phyloP scores from a whole-genome alignment of 148 eudicot genomes.

The Pharnaceum exiguum region DNA sequence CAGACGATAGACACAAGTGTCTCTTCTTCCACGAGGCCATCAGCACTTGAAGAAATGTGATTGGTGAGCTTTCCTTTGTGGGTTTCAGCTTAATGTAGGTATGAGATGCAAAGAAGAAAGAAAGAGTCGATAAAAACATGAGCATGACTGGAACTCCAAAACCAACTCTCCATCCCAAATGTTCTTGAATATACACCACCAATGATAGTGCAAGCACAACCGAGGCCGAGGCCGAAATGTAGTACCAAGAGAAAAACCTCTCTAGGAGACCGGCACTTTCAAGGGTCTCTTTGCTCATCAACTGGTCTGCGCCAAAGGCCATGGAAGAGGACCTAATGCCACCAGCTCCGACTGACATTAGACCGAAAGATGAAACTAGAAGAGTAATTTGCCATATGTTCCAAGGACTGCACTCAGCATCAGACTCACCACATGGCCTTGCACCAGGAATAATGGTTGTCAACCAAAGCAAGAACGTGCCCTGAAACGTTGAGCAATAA shows the following conservation, averaged over 20 bases:
- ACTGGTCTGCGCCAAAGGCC: constrained; percentile 61
- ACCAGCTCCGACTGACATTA: constrained; percentile 50
- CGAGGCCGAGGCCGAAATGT: constrained; percentile 30
- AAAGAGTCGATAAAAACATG: constrained; percentile 38
- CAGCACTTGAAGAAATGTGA: constrained; percentile 42
- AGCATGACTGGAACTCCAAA: constrained; percentile 52
- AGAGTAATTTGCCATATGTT: constrained; percentile 24
- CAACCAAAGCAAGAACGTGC: constrained; percentile 45
- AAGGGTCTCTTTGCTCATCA: constrained; percentile 5
- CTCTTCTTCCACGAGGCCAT: constrained; percentile 40
- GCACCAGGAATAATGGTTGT: constrained; percentile 44
- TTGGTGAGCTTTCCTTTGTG: constrained; percentile 32
- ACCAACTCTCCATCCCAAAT: constrained; percentile 61
- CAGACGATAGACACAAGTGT: constrained; percentile 15
- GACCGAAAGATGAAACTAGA: constrained; percentile 31
- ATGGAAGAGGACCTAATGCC: constrained; percentile 49
- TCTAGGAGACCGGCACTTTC: constrained; percentile 18
- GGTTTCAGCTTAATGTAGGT: constrained; percentile 41
- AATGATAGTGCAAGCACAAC: constrained; percentile 34
- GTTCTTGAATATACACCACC: constrained; percentile 62
- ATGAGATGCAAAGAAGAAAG: constrained; percentile 53
- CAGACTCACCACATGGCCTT: constrained; percentile 26
- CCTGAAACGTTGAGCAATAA: too few species aligned
- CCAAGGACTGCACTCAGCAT: constrained; percentile 14
- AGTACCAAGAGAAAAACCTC: constrained; percentile 50